Base-by-base conservation (phyloP, 305 asterid genomes). In the Fraxinus ornus region DNA sequence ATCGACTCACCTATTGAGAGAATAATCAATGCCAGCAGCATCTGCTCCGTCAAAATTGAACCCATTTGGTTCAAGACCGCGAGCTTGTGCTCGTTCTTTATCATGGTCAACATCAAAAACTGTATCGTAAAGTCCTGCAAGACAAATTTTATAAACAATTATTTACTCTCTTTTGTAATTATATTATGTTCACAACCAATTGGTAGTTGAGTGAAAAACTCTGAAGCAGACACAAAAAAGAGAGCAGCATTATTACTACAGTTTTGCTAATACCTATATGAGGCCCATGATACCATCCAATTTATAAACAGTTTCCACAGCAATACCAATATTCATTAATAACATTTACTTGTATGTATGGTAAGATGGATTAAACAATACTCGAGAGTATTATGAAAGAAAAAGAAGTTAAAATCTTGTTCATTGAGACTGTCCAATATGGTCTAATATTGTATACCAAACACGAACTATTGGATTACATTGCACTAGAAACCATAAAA, bases 61-160 rank as follows among this genome's bases (percentile, higher is more conserved):
- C 81, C 99, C 99, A 83, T 97, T 97, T 33, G 99, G 94, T 84
- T 92, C 95, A 84, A 97, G 93, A 72, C 97, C 97, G 55, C 78
- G 36, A 36, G 89, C 92, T 84, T 88, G 84, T 72, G 99, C 98
- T 91, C 98, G 88, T 85, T 92, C 97, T 83, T 83, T 85, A 81
- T 93, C 99, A 81, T 97, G 93, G 88, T 93, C 98, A 78, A 92
- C 99, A 81, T 97, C 99, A 79, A 95, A 94, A 77, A 97, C 98
- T 49, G 98, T 97, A 89, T 95, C 99, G 49, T 90, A 88, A 33
- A 97, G 97, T 80, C 99, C 99, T 97, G 90, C 75, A 86, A 52
- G 44, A 64, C 81, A 49, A 76, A 81, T 79, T 30, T 41, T 28
- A 39, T 21, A 72, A 8, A 35, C 77, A 7, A n/a, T 15, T 6